Evolutionary conservation across 108 stramenopile genomes (phyloP), one percentile per base, ranked within the genome.

Genomic region (Pseudonitzschia pungens): DNA sequence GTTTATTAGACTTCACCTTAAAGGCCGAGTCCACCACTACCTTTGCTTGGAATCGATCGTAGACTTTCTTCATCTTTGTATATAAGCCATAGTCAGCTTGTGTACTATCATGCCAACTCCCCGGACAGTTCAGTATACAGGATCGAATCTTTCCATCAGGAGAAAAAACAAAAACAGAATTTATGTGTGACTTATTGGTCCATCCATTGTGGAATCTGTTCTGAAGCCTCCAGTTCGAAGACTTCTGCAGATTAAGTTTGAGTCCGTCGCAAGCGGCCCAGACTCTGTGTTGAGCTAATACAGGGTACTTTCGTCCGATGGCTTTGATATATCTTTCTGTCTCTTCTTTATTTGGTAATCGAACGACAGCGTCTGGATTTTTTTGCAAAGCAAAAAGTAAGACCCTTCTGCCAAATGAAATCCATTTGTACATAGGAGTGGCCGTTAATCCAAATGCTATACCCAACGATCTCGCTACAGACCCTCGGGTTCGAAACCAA

Each of bases 151-250:
- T 69, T 21, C 74, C 75, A 56, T 83, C 78, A 36, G 78, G 70
- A 32, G 45, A 40, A 70, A 83, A 83, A 57, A 75, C 69, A 71
- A 83, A n/a, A n/a, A n/a, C n/a, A n/a, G n/a, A n/a, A n/a, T n/a
- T n/a, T n/a, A n/a, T n/a, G n/a, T n/a, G n/a, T n/a, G n/a, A n/a
- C n/a, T n/a, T n/a, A n/a, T n/a, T n/a, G n/a, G n/a, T n/a, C n/a
- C n/a, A n/a, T n/a, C n/a, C n/a, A n/a, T n/a, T n/a, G n/a, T n/a
- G n/a, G n/a, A n/a, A n/a, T n/a, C n/a, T n/a, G n/a, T n/a, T n/a
- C n/a, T n/a, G n/a, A n/a, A n/a, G n/a, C n/a, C 7, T 20, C 5
- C 6, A 28, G 28, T 62, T 62, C 8, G 11, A 0, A 28, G 22
- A 14, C 60, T 28, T 0, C 28, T 62, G 26, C 6, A 36, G 21